A percentile compares a stretch with the other conserved stretches of the same genome.
Conservation (phyloP, 2,329 filamentous ascomycete genomes). For the Pseudofabraea citricarpa region DNA sequence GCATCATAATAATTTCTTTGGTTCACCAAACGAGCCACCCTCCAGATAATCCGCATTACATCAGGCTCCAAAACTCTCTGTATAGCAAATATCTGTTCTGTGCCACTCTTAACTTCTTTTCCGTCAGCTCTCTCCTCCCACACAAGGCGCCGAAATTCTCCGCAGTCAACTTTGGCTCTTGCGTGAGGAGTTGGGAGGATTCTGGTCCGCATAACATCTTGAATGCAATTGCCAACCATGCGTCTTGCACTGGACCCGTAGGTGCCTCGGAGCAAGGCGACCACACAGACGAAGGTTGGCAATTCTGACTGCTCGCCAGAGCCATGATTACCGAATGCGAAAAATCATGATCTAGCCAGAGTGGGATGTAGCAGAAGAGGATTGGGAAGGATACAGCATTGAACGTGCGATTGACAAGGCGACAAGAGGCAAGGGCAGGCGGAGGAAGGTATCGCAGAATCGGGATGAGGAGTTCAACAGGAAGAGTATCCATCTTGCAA, state of each 20-base stretch:
- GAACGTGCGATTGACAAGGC: conserved; percentile 14
- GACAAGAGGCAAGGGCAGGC: conserved; percentile 9
- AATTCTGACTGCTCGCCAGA: too few relatives aligned
- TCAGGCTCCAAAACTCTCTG: neutral
- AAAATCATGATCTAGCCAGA: too few relatives aligned
- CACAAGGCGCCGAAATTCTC: conserved; percentile 17
- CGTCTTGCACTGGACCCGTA: too few relatives aligned
- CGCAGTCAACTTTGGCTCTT: conserved; percentile 5
- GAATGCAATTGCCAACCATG: too few relatives aligned
- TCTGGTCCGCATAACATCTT: too few relatives aligned
- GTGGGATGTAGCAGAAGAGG: conserved; percentile 14
- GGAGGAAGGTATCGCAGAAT: conserved; percentile 13
- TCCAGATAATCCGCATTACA: neutral
- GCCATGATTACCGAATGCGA: too few relatives aligned
- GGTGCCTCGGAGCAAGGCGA: too few relatives aligned
- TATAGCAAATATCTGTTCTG: conserved; percentile 19
- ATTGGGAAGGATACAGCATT: conserved; percentile 12
- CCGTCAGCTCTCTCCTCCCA: conserved; percentile 14
- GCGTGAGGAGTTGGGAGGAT: too few relatives aligned
- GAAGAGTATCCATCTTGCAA: conserved; percentile 12
- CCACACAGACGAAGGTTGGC: too few relatives aligned
- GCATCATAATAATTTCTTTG: neutral
- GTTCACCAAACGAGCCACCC: neutral
- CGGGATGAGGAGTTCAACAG: conserved; percentile 12
- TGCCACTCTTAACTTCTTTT: conserved; percentile 13